Percentiles rank a stretch among this genome's conserved stretches.
phyloP scores from a whole-genome alignment of 257 asterid species.

The Nicotiana obtusifolia region DNA sequence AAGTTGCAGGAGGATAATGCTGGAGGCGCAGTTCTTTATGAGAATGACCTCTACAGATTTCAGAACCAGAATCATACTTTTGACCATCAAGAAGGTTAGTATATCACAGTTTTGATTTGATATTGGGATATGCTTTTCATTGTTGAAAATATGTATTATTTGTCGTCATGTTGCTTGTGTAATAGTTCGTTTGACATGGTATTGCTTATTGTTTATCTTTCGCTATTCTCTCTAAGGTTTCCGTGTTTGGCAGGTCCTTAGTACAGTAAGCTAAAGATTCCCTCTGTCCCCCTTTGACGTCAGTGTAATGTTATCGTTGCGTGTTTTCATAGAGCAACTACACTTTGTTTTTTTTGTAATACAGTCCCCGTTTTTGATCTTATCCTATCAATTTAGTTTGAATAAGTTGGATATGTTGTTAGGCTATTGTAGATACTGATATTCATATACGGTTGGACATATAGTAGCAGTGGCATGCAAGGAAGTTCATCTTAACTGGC shows the following conservation, averaged over 20 bases:
- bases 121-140: background rate
- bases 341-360: background rate
- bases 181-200: background rate
- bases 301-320: background rate
- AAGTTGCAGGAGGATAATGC: conserved; percentile 47
- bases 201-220: background rate
- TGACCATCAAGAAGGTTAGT: conserved; percentile 51
- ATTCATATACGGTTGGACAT: background rate
- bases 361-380: background rate
- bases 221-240: background rate
- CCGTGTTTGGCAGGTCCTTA: background rate
- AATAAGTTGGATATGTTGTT: background rate
- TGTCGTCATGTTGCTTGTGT: background rate
- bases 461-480: background rate
- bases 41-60: conserved; percentile 35
- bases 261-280: background rate
- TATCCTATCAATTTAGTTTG: background rate
- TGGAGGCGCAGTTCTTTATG: conserved; percentile 44
- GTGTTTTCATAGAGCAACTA: background rate
- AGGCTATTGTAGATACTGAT: background rate
- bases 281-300: background rate
- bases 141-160: background rate
- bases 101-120: background rate
- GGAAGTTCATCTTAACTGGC: background rate
- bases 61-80: conserved; percentile 37